Conservation (phyloP, 108 stramenopile genomes). For the Nitzschia sp. region DNA sequence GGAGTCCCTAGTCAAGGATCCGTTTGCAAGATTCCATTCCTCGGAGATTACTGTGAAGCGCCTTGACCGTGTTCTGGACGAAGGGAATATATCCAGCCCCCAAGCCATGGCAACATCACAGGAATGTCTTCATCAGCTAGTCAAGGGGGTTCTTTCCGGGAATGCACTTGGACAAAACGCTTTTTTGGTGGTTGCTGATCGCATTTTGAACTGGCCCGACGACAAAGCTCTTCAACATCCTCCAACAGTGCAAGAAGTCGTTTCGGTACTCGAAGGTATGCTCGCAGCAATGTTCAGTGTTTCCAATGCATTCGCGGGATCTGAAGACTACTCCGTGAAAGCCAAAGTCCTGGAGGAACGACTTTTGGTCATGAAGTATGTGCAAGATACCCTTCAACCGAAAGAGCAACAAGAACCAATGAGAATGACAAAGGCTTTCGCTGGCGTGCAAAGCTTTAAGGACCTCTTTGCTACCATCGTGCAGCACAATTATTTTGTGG, state of each 20-base stretch:
- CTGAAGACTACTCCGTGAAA: constrained; percentile 9
- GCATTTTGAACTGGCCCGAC: constrained; percentile 55
- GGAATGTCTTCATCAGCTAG: constrained; percentile 33
- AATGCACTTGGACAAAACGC: constrained; percentile 9
- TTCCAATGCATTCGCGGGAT: constrained; percentile 21
- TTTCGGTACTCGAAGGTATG: constrained; percentile 45
- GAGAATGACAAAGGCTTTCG: constrained; percentile 4
- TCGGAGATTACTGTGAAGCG: constrained; percentile 54
- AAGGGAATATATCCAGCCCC: constrained; percentile 31
- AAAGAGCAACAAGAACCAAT: not conserved
- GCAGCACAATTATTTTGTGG: constrained; percentile 42
- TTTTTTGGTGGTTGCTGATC: constrained; percentile 47
- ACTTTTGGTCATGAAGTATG: constrained; percentile 16
- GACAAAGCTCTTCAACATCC: not conserved
- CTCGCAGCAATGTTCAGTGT: constrained; percentile 23
- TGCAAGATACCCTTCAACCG: constrained; percentile 8
- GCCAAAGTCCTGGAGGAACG: constrained; percentile 17
- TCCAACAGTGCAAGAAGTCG: constrained; percentile 28
- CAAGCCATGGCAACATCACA: constrained; percentile 30
- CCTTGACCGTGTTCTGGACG: constrained; percentile 43
- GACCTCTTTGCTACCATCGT: constrained; percentile 19
- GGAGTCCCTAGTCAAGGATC: constrained; percentile 27
- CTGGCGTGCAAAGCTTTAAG: constrained; percentile 18
- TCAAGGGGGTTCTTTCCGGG: constrained; percentile 27
- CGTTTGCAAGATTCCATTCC: constrained; percentile 48